Conservation (phyloP, 73 alveolate genomes). For the Breviolum minutum region DNA sequence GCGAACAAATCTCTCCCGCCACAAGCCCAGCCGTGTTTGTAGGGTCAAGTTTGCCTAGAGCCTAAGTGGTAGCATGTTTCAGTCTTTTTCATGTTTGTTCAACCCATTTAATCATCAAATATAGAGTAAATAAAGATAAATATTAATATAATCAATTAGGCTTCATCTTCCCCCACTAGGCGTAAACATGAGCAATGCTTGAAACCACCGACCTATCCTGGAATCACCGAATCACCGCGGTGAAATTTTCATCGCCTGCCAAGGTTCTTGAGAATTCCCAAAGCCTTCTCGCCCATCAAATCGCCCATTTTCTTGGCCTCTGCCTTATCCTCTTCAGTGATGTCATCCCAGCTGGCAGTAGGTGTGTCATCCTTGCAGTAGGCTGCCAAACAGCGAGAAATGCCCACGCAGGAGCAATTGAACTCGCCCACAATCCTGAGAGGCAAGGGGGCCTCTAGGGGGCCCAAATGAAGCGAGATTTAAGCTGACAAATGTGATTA, state of each 20-base stretch:
- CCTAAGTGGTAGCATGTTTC: too few species aligned
- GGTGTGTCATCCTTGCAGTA: conserved; percentile 69
- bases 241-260: too few species aligned
- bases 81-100: too few species aligned
- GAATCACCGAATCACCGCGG: not conserved
- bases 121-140: too few species aligned
- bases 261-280: not conserved
- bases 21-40: too few species aligned
- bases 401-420: not conserved
- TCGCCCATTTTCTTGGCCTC: not conserved
- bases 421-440: not conserved
- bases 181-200: not conserved
- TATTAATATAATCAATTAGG: not conserved
- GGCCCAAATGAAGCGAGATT: too few species aligned
- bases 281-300: not conserved
- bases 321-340: conserved; percentile 13
- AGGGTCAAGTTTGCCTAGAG: too few species aligned
- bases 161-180: too few species aligned
- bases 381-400: conserved; percentile 88
- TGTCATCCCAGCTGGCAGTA: conserved; percentile 19
- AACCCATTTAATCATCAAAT: too few species aligned
- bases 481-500: too few species aligned
- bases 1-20: too few species aligned
- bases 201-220: not conserved
- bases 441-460: not conserved